These are phyloP conservation scores for Coemansia nantahalensis DNA, from an alignment of 192 early-diverging fungal genomes.

Conservation along the genomic window DNA sequence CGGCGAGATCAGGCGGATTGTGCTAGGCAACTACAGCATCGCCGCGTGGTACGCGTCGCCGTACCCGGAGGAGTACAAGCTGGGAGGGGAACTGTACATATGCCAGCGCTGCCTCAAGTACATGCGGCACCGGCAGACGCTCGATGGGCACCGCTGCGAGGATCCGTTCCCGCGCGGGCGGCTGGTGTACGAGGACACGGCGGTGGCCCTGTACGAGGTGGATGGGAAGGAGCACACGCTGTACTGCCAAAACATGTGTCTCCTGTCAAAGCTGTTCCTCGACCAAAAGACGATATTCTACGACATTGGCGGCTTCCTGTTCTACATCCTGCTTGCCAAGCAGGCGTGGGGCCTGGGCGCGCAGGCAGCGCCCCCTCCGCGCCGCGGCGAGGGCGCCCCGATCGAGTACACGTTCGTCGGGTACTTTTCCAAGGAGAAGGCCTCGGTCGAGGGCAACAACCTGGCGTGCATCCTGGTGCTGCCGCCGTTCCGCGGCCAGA, in stretches of 20 bases:
- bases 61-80: constrained; percentile 86
- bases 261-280: constrained; percentile 91
- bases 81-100: constrained; percentile 67
- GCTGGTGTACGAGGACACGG: constrained; percentile 74
- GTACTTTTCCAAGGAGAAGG: constrained; percentile 97
- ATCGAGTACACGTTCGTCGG: constrained; percentile 70
- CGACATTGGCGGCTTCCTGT: constrained; percentile 90
- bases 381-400: constrained; percentile 25
- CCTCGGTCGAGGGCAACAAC: constrained; percentile 80
- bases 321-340: constrained; percentile 75
- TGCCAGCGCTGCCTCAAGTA: constrained; percentile 96
- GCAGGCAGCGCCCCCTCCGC: not conserved
- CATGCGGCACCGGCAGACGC: constrained; percentile 69
- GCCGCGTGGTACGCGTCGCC: constrained; percentile 93
- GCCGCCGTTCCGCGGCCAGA: constrained; percentile 82
- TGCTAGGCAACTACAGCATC: constrained; percentile 83
- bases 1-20: constrained; percentile 45
- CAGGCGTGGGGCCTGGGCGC: not conserved
- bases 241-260: constrained; percentile 93
- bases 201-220: constrained; percentile 65
- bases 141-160: constrained; percentile 57
- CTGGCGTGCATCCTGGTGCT: constrained; percentile 88
- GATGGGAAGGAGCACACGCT: constrained; percentile 87
- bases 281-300: constrained; percentile 98
- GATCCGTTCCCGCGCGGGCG: constrained; percentile 76